Evolutionary conservation across 2,329 filamentous ascomycete genomes (phyloP).

Genomic region (Cladosporium sp.): DNA sequence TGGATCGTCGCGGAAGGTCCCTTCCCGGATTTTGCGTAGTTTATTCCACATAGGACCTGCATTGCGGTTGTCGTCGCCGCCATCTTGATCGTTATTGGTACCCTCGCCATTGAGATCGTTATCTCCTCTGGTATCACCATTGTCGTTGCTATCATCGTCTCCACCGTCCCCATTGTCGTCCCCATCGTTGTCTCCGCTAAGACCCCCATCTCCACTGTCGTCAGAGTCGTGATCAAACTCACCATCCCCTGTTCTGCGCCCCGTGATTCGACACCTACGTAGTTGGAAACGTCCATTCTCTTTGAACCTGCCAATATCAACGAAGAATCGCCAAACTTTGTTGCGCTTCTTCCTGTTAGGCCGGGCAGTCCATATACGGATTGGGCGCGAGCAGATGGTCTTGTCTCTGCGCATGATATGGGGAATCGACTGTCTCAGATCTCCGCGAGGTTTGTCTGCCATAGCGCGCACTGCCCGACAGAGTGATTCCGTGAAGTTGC

Average conservation of each 20-base stretch:
- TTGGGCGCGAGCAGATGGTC: not conserved
- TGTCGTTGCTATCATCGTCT: not conserved
- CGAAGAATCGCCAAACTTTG: not conserved
- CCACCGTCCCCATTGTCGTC: not conserved
- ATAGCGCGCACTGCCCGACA: not conserved
- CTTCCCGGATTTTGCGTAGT: too few relatives aligned
- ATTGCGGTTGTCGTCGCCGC: too few relatives aligned
- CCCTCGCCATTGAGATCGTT: not conserved
- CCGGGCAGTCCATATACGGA: not conserved
- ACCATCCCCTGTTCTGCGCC: not conserved
- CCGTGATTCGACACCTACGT: not conserved
- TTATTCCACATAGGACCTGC: too few relatives aligned
- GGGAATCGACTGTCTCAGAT: not conserved
- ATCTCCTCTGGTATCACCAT: not conserved
- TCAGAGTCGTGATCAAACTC: not conserved
- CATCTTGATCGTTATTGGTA: not conserved
- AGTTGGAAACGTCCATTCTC: not conserved
- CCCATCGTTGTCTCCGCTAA: not conserved
- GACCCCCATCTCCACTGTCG: not conserved
- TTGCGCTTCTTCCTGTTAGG: not conserved
- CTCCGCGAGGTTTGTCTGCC: not conserved
- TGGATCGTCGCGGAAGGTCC: not conserved
- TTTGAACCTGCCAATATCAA: not conserved
- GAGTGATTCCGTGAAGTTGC: not conserved
- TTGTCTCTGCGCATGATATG: not conserved